Base-by-base conservation (phyloP, 805 yeast species). In the Myxozyma nipponensis region DNA sequence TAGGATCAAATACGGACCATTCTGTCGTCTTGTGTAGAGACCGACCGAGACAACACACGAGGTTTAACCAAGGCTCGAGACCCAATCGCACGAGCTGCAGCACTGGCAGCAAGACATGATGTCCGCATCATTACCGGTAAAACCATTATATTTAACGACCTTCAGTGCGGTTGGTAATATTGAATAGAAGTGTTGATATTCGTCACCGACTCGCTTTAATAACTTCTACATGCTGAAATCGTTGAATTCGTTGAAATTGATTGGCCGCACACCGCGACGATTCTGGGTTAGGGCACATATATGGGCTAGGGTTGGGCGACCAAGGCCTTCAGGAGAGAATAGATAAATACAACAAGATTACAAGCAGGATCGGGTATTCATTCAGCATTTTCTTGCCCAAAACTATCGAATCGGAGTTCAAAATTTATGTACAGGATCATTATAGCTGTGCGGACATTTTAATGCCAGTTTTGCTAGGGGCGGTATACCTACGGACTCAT, bases 21-120 rank as follows among this genome's bases (percentile, higher is more conserved):
- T 37, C 57, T 40, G 36, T 54, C 58, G 39, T 48, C 52, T 28
- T 28, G 7, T 28, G 32, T 28, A 13, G 32, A 28, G 13, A 28
- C 32, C 13, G 32, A 28, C 7, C 32, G 32, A 28, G 32, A 28
- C 32, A 28, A 28, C 13, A 28, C 13, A 7, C 32, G 32, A 7
- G 13, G 7, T 28, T 9, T 28, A 7, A 28, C 13, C 32, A 28
- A 7, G 7, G 32, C 7, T 13, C 13, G 13, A 7, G 32, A 13
- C 7, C 13, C 32, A 7, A 9, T 7, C 32, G 7, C 13, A 13
- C 7, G 32, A 28, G 13, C 13, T 28, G 13, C 7, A 28, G 13
- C 32, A 9, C 32, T 28, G 32, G 32, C 13, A 13, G 32, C 32
- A 28, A 28, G 7, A n/a, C n/a, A n/a, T 28, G 32, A 28, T 13